Conservation (phyloP, 2,329 filamentous ascomycete species). For the Dothidotthia symphoricarpi region DNA sequence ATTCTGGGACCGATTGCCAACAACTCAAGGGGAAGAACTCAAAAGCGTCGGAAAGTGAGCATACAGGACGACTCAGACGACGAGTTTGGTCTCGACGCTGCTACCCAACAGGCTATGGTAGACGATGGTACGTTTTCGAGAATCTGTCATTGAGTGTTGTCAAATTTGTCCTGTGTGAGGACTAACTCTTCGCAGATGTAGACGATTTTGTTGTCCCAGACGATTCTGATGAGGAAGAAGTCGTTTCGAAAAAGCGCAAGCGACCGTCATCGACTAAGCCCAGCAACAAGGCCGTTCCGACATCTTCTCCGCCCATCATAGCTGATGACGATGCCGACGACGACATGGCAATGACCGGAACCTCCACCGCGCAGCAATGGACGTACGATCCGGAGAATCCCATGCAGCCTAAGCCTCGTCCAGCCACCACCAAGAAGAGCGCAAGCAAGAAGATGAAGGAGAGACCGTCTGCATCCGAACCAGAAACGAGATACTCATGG, state of each 20-base stretch:
- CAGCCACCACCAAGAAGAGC: slow-evolving; percentile 35
- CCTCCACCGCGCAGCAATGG: slow-evolving; percentile 82
- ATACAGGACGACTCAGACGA: slow-evolving; percentile 65
- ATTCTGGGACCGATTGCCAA: slow-evolving; percentile 60
- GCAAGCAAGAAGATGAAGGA: slow-evolving; percentile 40
- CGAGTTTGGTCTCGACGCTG: slow-evolving; percentile 61
- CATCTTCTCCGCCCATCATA: slow-evolving; percentile 45
- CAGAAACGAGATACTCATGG: slow-evolving; percentile 86
- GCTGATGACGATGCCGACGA: slow-evolving; percentile 50
- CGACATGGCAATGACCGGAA: slow-evolving; percentile 54
- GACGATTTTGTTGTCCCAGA: slow-evolving; percentile 87
- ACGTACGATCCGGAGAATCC: slow-evolving; percentile 64
- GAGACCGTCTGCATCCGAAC: slow-evolving; percentile 78
- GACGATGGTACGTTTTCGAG: slow-evolving; percentile 51
- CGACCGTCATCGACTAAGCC: slow-evolving; percentile 64
- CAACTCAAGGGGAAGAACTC: slow-evolving; percentile 45
- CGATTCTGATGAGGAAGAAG: slow-evolving; percentile 71
- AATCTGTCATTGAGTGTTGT: too few species aligned
- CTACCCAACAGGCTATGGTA: slow-evolving; percentile 55
- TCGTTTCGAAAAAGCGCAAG: slow-evolving; percentile 65
- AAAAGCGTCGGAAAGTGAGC: slow-evolving; percentile 61
- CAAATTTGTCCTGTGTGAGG: neutral
- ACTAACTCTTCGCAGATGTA: slow-evolving; percentile 56
- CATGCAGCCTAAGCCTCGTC: slow-evolving; percentile 51
- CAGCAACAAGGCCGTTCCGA: slow-evolving; percentile 50